Conservation (phyloP, 768 basidiomycete genomes). For the Ephemerocybe angulata region DNA sequence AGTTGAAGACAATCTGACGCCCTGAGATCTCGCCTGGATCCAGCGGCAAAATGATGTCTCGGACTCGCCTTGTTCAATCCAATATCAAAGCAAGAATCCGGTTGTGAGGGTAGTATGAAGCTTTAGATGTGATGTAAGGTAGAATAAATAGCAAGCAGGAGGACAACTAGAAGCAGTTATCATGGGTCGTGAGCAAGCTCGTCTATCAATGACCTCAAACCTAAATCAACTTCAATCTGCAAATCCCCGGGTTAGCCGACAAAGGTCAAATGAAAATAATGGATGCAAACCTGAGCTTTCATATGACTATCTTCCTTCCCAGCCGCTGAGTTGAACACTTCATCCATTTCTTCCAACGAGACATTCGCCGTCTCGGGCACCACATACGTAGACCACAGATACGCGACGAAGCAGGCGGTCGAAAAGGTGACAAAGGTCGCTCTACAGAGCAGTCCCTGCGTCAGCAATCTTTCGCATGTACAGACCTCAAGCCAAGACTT, state of each 20-base stretch:
- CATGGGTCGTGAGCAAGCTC: conserved; percentile 25
- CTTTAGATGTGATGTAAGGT: neutral
- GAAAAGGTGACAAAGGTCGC: conserved; percentile 69
- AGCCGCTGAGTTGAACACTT: conserved; percentile 56
- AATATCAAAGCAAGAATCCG: too few species aligned
- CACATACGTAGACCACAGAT: conserved; percentile 64
- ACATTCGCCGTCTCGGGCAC: conserved; percentile 79
- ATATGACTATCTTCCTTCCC: conserved; percentile 50
- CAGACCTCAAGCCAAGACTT: conserved; percentile 19
- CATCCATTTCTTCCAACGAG: conserved; percentile 74
- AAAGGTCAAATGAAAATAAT: neutral
- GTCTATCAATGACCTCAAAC: conserved; percentile 43
- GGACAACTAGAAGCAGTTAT: neutral
- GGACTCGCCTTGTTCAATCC: too few species aligned
- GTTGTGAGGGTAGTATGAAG: too few species aligned
- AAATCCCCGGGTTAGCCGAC: neutral
- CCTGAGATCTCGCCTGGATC: too few species aligned
- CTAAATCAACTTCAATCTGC: conserved; percentile 58
- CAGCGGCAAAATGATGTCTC: too few species aligned
- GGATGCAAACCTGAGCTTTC: conserved; percentile 48
- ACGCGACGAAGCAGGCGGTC: conserved; percentile 58
- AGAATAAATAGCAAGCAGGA: neutral
- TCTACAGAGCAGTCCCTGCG: conserved; percentile 28
- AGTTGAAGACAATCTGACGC: too few species aligned
- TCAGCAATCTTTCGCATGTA: neutral